Evolutionary conservation across 1,284 basidiomycete species (phyloP).

Genomic region (Paramarasmius palmivorus): DNA sequence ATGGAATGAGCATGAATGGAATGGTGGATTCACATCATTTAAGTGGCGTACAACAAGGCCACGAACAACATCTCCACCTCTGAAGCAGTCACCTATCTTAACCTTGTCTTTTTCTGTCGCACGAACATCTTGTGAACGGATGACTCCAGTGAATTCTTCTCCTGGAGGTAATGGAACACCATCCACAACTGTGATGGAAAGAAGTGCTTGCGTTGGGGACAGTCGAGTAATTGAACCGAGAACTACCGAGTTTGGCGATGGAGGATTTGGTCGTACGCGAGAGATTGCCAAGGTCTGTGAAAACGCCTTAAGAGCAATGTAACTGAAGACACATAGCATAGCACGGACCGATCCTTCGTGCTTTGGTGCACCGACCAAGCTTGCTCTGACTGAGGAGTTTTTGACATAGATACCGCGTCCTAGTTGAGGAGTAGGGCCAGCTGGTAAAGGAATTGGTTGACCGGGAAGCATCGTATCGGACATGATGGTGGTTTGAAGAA

Average conservation of each 20-base stretch:
- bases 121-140: slow-evolving; percentile 90
- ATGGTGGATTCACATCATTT: background rate
- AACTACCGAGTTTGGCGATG: slow-evolving; percentile 69
- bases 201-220: slow-evolving; percentile 83
- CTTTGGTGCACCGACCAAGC: slow-evolving; percentile 66
- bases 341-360: slow-evolving; percentile 69
- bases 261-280: slow-evolving; percentile 65
- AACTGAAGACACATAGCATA: slow-evolving; percentile 25
- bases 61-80: slow-evolving; percentile 94
- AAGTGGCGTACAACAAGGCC: slow-evolving; percentile 79
- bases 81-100: slow-evolving; percentile 92
- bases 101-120: slow-evolving; percentile 92
- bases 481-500: background rate
- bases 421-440: slow-evolving; percentile 57
- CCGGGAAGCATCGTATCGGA: slow-evolving; percentile 72
- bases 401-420: slow-evolving; percentile 73
- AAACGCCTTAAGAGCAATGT: slow-evolving; percentile 25
- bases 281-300: slow-evolving; percentile 59
- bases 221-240: slow-evolving; percentile 85
- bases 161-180: slow-evolving; percentile 84
- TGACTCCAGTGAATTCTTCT: slow-evolving; percentile 94
- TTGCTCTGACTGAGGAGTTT: slow-evolving; percentile 69
- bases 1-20: slow-evolving; percentile 12
- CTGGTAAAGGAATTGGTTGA: slow-evolving; percentile 70
- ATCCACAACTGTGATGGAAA: slow-evolving; percentile 90